Evolutionary conservation across 352 stramenopile species (phyloP), one percentile per base, ranked within the genome.

Genomic region (Globisporangium uncinulatum): DNA sequence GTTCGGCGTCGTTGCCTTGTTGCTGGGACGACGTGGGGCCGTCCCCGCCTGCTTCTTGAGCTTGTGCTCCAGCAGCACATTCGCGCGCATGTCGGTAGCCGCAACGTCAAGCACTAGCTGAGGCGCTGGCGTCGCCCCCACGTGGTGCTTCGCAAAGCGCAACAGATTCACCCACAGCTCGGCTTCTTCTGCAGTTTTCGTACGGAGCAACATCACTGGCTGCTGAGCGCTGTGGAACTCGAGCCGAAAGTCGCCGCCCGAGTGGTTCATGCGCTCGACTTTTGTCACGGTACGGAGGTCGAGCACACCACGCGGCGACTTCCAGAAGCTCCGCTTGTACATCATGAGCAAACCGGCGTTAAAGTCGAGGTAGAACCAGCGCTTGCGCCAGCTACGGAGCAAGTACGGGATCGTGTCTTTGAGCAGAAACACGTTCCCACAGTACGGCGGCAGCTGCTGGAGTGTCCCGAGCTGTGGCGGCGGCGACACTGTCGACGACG

Each of bases 281-380:
- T 73, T 72, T 1, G 70, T 65, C 21, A 90, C 76, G 17, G 70
- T 74, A 19, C 78, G 74, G 47, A 92, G 56, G 52, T 92, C 83
- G n/a, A 92, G 52, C n/a, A 78, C 67, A 6, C 83, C 83, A 36
- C 82, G 75, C n/a, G 69, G 69, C 9, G 72, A 73, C 66, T 89
- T 91, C 83, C 83, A 93, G 67, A 91, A 93, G 65, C 80, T 93
- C 37, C 83, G 79, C 56, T 91, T 89, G 70, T 87, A 93, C 69
- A 93, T 84, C 61, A 82, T 73, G 48, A 89, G 67, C 13, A 89
- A 51, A 4, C 83, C 83, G 7, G 71, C 66, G 51, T 80, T 74
- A 64, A 93, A 90, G 56, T 93, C 83, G 39, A 93, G 57, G 62
- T 85, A 89, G 59, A 89, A 85, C 79, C 80, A 93, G 21, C 83